These are phyloP conservation scores for Apophysomyces variabilis DNA, from an alignment of 371 early-diverging fungal genomes.

Conservation along the genomic window DNA sequence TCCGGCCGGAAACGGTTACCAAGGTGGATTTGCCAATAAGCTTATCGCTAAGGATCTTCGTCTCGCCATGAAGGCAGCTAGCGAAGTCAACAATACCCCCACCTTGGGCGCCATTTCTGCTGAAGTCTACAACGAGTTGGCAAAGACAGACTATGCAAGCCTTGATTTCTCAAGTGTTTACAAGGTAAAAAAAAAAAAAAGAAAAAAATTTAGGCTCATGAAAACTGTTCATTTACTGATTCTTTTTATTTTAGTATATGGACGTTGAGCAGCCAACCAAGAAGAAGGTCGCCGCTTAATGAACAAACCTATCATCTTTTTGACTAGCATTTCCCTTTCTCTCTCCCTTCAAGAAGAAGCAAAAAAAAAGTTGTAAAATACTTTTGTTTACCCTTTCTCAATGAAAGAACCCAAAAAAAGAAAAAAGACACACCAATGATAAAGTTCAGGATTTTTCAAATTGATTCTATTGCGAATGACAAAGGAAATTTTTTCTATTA, in stretches of 20 bases:
- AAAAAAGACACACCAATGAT: background rate
- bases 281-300: conserved; percentile 4
- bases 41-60: conserved; percentile 96
- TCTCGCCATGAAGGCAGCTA: conserved; percentile 89
- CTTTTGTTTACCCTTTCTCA: background rate
- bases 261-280: conserved; percentile 3
- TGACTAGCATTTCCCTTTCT: too few species aligned
- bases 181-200: conserved; percentile 45
- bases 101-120: conserved; percentile 77
- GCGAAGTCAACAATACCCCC: conserved; percentile 71
- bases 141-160: conserved; percentile 58
- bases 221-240: background rate
- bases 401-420: background rate
- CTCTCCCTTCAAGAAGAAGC: too few species aligned
- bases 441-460: background rate
- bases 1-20: conserved; percentile 85
- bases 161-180: conserved; percentile 83
- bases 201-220: too few species aligned
- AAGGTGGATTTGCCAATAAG: conserved; percentile 88
- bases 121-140: conserved; percentile 78
- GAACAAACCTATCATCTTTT: too few species aligned
- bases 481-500: conserved; percentile 4
- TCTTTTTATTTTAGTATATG: conserved; percentile 22
- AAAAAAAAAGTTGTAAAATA: too few species aligned
- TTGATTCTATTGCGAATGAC: conserved; percentile 1